These are phyloP conservation scores for Vaccinium darrowii DNA, from an alignment of 148 eudicot species.

Conservation along the genomic window DNA sequence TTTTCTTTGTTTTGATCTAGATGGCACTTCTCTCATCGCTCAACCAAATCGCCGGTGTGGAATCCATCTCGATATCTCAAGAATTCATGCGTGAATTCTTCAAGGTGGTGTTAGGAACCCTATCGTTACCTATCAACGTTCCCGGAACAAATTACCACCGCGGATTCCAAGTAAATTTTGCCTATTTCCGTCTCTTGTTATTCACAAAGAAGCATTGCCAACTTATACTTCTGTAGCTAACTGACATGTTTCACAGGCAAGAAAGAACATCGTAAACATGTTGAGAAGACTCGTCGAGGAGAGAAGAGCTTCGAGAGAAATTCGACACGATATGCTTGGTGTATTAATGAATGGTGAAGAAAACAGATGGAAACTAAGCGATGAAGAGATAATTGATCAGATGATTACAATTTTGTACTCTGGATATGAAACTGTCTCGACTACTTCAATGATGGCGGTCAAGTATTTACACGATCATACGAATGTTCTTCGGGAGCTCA, in stretches of 20 bases:
- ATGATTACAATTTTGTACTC: conserved; percentile 92
- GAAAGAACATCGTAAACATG: conserved; percentile 64
- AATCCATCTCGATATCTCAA: conserved; percentile 47
- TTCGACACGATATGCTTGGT: conserved; percentile 70
- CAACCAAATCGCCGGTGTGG: conserved; percentile 66
- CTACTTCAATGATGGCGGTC: conserved; percentile 99
- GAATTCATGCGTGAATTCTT: conserved; percentile 81
- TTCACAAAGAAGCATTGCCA: background rate
- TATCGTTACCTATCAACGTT: conserved; percentile 83
- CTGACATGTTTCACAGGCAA: conserved; percentile 50
- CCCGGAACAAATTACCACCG: conserved; percentile 78
- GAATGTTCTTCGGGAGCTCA: conserved; percentile 69
- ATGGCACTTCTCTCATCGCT: conserved; percentile 81
- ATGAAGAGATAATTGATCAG: conserved; percentile 93
- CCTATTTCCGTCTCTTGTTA: too few species aligned
- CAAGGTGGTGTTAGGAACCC: conserved; percentile 74
- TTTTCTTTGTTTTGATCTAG: conserved; percentile 32
- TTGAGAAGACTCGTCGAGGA: conserved; percentile 55
- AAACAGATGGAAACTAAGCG: conserved; percentile 59
- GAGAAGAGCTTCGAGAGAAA: conserved; percentile 52
- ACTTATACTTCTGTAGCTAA: background rate
- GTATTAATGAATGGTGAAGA: conserved; percentile 57
- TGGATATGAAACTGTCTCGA: conserved; percentile 96
- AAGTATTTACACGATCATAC: conserved; percentile 99
- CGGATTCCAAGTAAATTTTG: conserved; percentile 53